Base-by-base conservation (phyloP, 1,139 yeast species). In the Oligophagozyma castellii region DNA sequence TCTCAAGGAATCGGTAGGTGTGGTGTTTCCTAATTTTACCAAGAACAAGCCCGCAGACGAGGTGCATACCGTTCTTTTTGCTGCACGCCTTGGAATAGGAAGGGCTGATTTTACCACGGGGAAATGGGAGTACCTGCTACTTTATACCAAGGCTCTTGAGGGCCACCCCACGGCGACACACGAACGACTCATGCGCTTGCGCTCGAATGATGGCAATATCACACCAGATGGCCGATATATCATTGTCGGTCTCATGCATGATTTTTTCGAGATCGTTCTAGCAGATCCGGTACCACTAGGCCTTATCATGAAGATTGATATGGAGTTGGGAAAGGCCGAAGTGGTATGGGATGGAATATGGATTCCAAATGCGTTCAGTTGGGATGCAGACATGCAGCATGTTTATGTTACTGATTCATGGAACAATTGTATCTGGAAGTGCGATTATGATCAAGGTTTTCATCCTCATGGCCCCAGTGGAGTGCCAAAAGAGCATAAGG, bases 351-450 rank as follows among this genome's bases (percentile, higher is more conserved):
- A 56, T 20, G 48, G 58, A 15, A 54, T 65, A 22, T 51, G 51
- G 22, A 75, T 78, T 34, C 67, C 89, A 13, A 84, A 84, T 47
- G 94, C 95, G n/a, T 62, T 84, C 40, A 79, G 77, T 19, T 86
- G 83, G 24, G 39, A 38, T 30, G 25, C 23, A 4, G 69, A 65
- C 31, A 61, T 63, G 7, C 63, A 59, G 23, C 55, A 56, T 27
- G 60, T 80, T 46, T 77, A 65, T 45, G 73, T 83, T 67, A 79
- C 89, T 3, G 93, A 81, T 43, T 74, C 92, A 2, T 53, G 67
- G 26, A 66, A 68, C 5, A 63, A 58, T 38, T 66, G 63, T 2
- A 65, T 83, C 27, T 78, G 71, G 66, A 58, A 63, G 39, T 76
- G 61, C 44, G 10, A 18, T 7, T 18, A 18, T 10, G 20, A 18